These are phyloP conservation scores for Dichomitus squalens DNA, from an alignment of 1,284 basidiomycete genomes.

Conservation along the genomic window DNA sequence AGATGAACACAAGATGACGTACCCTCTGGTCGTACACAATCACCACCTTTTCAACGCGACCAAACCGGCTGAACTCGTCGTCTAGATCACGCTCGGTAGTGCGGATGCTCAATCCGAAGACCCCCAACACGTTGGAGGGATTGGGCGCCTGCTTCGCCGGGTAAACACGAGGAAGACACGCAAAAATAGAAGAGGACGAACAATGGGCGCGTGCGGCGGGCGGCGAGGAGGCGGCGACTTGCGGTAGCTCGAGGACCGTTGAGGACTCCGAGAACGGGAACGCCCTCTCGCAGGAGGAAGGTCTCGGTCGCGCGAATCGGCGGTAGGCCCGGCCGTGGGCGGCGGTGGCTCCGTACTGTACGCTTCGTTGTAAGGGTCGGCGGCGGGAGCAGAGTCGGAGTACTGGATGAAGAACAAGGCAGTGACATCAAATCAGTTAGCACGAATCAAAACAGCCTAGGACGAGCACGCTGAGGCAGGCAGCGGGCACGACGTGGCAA, in stretches of 20 bases:
- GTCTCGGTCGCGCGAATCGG: slow-evolving; percentile 46
- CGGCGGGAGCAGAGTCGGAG: slow-evolving; percentile 59
- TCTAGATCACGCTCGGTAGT: slow-evolving; percentile 94
- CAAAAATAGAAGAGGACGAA: slow-evolving; percentile 42
- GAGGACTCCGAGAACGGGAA: slow-evolving; percentile 68
- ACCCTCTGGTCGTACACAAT: slow-evolving; percentile 99
- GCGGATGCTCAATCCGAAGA: slow-evolving; percentile 95
- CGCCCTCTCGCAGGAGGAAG: slow-evolving; percentile 55
- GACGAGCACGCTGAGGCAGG: background rate
- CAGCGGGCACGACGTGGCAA: slow-evolving; percentile 14
- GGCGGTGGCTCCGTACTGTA: slow-evolving; percentile 65
- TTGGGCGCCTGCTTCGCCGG: slow-evolving; percentile 69
- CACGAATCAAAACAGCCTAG: background rate
- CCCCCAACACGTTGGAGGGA: slow-evolving; percentile 90
- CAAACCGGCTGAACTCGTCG: slow-evolving; percentile 89
- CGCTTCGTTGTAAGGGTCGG: slow-evolving; percentile 82
- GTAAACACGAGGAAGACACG: slow-evolving; percentile 37
- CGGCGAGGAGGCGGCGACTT: slow-evolving; percentile 53
- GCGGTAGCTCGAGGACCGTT: slow-evolving; percentile 36
- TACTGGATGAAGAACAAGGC: slow-evolving; percentile 44
- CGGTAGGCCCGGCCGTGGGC: slow-evolving; percentile 42
- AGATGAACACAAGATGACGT: slow-evolving; percentile 35
- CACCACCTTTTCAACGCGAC: slow-evolving; percentile 92
- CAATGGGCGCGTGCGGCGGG: slow-evolving; percentile 72
- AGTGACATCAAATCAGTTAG: background rate